Evolutionary conservation across 495 filamentous ascomycete genomes (phyloP), one percentile per base, ranked within the genome.

Genomic region (Penicillium diatomitis): DNA sequence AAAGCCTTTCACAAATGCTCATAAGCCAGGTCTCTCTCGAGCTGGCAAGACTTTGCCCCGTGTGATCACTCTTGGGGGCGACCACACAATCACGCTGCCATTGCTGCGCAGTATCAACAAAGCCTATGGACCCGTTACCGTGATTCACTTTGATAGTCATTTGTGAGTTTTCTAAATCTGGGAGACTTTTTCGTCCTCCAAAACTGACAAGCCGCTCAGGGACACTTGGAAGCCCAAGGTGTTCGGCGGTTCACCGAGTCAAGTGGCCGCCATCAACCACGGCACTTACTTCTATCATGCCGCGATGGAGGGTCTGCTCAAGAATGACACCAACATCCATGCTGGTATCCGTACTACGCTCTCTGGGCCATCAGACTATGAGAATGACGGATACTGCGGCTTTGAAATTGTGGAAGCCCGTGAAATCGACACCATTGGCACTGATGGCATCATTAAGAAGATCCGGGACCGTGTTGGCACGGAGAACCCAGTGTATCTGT

Each of bases 281-380:
- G 89, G 89, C 4, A 92, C 89, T 3, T 87, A 86, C 64, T 87
- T 86, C 67, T 88, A 80, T 57, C 82, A 84, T 54, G 77, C 79
- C 3, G 69, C 82, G 2, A 70, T 75, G 55, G 77, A 91, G 69
- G 88, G 87, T 0, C 72, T 94, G 9, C 74, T 95, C 33, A 80
- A 72, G 42, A 90, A 91, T 60, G 81, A 87, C 64, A 84, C 79
- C 35, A 88, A 87, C 66, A 89, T 95, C 65, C 89, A 92, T 58
- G 86, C 84, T 8, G 89, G 89, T 35, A 89, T 91, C 54, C 84
- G 89, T 34, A 90, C 83, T 0, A 88, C 84, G 0, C 69, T 95
- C 0, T 81, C 75, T 11, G 83, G 84, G 0, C 77, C 77, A 10
- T 80, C 75, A 0, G 88, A 92, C 61, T 85, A 90, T 55, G 77